phyloP scores from a whole-genome alignment of 352 stramenopile genomes.

The Stephanocyclus meneghinianus region DNA sequence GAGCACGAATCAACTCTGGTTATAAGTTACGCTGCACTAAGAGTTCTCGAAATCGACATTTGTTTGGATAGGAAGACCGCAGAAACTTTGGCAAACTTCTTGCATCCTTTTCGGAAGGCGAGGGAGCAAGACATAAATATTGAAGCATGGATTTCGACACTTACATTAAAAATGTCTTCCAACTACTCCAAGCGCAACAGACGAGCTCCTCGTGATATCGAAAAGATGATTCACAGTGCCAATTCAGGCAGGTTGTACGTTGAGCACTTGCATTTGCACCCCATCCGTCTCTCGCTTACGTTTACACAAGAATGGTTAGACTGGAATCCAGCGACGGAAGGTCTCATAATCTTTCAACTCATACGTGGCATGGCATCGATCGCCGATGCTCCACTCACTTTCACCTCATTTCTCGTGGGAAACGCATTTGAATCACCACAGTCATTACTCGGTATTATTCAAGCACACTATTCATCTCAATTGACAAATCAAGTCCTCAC shows the following conservation, averaged over 20 bases:
- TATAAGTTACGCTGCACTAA: slow-evolving; percentile 74
- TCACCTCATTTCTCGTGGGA: slow-evolving; percentile 79
- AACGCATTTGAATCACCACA: slow-evolving; percentile 82
- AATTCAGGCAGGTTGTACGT: slow-evolving; percentile 76
- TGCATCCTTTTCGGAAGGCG: slow-evolving; percentile 60
- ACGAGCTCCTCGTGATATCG: slow-evolving; percentile 57
- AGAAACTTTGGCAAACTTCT: slow-evolving; percentile 72
- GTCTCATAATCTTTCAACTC: slow-evolving; percentile 76
- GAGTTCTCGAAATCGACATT: slow-evolving; percentile 72
- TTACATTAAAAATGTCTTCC: slow-evolving; percentile 65
- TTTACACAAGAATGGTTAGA: slow-evolving; percentile 80
- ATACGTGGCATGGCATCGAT: slow-evolving; percentile 77
- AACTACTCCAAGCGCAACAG: slow-evolving; percentile 54
- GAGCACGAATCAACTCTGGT: slow-evolving; percentile 63
- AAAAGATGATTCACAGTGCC: slow-evolving; percentile 61
- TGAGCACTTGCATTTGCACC: slow-evolving; percentile 75
- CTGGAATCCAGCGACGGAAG: slow-evolving; percentile 59
- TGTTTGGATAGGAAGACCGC: slow-evolving; percentile 76
- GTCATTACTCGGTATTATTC: slow-evolving; percentile 65
- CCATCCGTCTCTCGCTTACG: slow-evolving; percentile 68
- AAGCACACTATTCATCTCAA: slow-evolving; percentile 80
- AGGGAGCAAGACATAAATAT: slow-evolving; percentile 41
- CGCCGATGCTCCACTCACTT: slow-evolving; percentile 73
- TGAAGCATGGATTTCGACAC: slow-evolving; percentile 51
- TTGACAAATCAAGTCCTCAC: slow-evolving; percentile 78